Evolutionary conservation across 1,284 basidiomycete genomes (phyloP).

Genomic region (Ganoderma sinense): DNA sequence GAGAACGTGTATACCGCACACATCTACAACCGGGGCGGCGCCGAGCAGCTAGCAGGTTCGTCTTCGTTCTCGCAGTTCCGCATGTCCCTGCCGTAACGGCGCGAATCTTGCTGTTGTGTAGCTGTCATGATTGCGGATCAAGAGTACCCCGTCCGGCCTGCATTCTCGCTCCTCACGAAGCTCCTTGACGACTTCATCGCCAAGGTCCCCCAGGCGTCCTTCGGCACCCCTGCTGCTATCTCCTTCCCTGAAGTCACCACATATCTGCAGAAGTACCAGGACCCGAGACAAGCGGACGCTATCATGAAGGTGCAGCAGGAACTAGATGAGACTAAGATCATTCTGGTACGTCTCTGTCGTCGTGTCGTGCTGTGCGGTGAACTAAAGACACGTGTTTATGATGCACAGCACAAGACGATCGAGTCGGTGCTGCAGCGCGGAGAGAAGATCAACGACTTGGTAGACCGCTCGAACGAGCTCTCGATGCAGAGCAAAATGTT

Average conservation of each 20-base stretch:
- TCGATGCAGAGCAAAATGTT: slow-evolving; percentile 93
- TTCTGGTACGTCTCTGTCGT: slow-evolving; percentile 67
- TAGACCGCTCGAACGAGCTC: slow-evolving; percentile 93
- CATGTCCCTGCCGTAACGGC: not conserved
- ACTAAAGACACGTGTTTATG: not conserved
- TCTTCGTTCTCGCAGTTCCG: slow-evolving; percentile 17
- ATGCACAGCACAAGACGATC: slow-evolving; percentile 94
- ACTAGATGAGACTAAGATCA: slow-evolving; percentile 99
- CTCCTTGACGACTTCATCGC: slow-evolving; percentile 92
- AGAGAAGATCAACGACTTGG: slow-evolving; percentile 97
- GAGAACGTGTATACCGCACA: slow-evolving; percentile 96
- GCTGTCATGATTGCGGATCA: slow-evolving; percentile 95
- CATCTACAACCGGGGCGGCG: slow-evolving; percentile 87
- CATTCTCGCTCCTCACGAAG: slow-evolving; percentile 96
- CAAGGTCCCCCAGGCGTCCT: slow-evolving; percentile 78
- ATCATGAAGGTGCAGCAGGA: slow-evolving; percentile 99
- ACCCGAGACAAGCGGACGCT: slow-evolving; percentile 96
- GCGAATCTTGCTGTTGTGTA: slow-evolving; percentile 37
- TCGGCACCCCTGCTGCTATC: slow-evolving; percentile 67
- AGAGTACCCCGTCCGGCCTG: slow-evolving; percentile 96
- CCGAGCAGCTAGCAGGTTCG: slow-evolving; percentile 82
- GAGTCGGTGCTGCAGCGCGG: slow-evolving; percentile 96
- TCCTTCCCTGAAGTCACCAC: slow-evolving; percentile 78
- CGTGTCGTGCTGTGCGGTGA: not conserved
- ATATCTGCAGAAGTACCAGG: slow-evolving; percentile 95